These are phyloP conservation scores for Excoecaria cochinchinensis DNA, from an alignment of 345 rosid species.

Conservation along the genomic window DNA sequence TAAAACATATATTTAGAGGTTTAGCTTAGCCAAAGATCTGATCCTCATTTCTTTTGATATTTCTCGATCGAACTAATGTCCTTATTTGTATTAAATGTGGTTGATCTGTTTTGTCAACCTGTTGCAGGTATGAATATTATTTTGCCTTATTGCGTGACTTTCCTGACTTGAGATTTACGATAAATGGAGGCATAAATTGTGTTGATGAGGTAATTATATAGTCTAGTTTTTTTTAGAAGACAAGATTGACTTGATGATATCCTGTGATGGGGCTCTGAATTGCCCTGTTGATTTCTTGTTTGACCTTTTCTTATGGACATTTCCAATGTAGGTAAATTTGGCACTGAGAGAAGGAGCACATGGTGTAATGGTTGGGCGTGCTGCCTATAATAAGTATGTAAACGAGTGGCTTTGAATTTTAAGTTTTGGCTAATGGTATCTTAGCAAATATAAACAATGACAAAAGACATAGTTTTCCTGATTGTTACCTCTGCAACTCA, in stretches of 20 bases:
- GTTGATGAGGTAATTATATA: conserved; percentile 62
- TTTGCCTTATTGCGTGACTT: conserved; percentile 93
- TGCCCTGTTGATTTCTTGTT: conserved; percentile 4
- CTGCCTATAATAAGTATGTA: conserved; percentile 81
- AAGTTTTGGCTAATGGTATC: not conserved
- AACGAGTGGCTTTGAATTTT: not conserved
- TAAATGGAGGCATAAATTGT: conserved; percentile 92
- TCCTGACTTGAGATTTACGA: conserved; percentile 82
- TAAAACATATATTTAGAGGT: not conserved
- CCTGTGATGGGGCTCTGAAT: not conserved
- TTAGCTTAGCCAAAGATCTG: not conserved
- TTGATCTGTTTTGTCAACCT: not conserved
- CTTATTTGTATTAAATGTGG: not conserved
- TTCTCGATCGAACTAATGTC: not conserved
- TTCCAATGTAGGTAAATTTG: conserved; percentile 60
- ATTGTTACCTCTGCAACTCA: not conserved
- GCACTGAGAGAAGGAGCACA: conserved; percentile 87
- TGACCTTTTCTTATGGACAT: not conserved
- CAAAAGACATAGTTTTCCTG: not conserved
- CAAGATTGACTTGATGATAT: not conserved
- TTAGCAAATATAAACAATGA: not conserved
- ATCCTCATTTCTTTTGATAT: not conserved
- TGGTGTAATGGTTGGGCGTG: conserved; percentile 95
- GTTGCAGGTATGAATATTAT: conserved; percentile 85
- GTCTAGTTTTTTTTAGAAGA: not conserved